Evolutionary conservation across 2,329 filamentous ascomycete species (phyloP).

Genomic region (Cytospora paraplurivora): DNA sequence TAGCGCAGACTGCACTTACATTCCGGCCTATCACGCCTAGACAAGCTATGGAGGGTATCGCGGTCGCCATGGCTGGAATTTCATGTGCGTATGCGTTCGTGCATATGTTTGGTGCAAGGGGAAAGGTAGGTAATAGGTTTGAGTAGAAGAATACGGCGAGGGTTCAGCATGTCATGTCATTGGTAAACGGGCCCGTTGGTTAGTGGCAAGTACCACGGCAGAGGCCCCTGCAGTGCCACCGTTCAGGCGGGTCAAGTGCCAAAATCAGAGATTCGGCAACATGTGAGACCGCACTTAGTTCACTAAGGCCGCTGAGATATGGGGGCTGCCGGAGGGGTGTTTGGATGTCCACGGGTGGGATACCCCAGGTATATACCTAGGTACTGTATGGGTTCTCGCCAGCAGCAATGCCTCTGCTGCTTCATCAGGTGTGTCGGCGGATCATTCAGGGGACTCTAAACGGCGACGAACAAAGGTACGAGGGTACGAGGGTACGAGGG

Average conservation of each 20-base stretch:
- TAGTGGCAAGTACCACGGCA: neutral
- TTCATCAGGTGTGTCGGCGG: too few species aligned
- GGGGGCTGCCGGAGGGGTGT: too few species aligned
- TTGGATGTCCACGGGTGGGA: too few species aligned
- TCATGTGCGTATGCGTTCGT: constrained; percentile 1
- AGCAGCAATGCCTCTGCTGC: too few species aligned
- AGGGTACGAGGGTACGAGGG: neutral
- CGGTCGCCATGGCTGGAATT: constrained; percentile 52
- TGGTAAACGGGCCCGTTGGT: neutral
- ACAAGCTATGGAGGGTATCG: constrained; percentile 82
- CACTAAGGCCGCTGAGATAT: neutral
- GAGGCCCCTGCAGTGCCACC: neutral
- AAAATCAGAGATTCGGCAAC: neutral
- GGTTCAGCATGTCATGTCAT: neutral
- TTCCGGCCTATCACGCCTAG: constrained; percentile 93
- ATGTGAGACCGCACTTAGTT: neutral
- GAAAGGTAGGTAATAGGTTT: neutral
- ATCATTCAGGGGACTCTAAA: too few species aligned
- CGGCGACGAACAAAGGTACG: too few species aligned
- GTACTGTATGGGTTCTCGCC: too few species aligned
- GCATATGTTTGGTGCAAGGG: neutral
- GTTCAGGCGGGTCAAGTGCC: neutral
- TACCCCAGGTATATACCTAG: too few species aligned
- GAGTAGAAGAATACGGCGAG: neutral
- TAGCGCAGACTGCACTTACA: constrained; percentile 51